Evolutionary conservation across 192 early-diverging fungal species (phyloP).

Genomic region (Linnemannia exigua): DNA sequence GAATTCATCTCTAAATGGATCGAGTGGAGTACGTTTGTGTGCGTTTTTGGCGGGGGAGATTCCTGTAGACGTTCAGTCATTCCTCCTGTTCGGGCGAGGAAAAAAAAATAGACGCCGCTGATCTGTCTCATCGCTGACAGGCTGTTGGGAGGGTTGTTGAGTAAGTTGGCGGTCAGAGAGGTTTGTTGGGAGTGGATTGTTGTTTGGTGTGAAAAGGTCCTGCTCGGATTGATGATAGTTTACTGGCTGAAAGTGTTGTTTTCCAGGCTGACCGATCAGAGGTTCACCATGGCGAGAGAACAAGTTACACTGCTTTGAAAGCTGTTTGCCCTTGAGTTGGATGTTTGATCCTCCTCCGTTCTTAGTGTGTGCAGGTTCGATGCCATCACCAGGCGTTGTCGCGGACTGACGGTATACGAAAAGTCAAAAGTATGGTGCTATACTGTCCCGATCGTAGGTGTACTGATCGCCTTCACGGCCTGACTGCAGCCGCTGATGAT

Average conservation of each 20-base stretch:
- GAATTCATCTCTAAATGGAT: not conserved
- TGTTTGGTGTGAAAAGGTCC: not conserved
- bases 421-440: not conserved
- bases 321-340: not conserved
- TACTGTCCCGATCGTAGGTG: not conserved
- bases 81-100: not conserved
- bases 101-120: not conserved
- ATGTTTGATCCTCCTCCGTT: not conserved
- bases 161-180: no score
- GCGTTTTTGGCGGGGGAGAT: not conserved
- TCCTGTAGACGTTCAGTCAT: not conserved
- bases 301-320: not conserved
- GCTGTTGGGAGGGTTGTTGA: not conserved
- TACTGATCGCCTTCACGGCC: not conserved
- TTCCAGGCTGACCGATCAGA: not conserved
- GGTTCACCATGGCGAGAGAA: not conserved
- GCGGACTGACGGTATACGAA: not conserved
- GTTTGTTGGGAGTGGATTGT: no score
- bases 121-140: no score
- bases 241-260: not conserved
- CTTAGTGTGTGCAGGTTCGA: not conserved
- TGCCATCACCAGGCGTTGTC: not conserved
- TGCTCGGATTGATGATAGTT: not conserved
- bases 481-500: not conserved
- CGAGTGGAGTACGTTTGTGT: not conserved